Percentiles rank a stretch among this genome's conserved stretches.
Evolutionary conservation across 202 grass and related monocot species (phyloP).

Genomic region (Brachypodium distachyon): DNA sequence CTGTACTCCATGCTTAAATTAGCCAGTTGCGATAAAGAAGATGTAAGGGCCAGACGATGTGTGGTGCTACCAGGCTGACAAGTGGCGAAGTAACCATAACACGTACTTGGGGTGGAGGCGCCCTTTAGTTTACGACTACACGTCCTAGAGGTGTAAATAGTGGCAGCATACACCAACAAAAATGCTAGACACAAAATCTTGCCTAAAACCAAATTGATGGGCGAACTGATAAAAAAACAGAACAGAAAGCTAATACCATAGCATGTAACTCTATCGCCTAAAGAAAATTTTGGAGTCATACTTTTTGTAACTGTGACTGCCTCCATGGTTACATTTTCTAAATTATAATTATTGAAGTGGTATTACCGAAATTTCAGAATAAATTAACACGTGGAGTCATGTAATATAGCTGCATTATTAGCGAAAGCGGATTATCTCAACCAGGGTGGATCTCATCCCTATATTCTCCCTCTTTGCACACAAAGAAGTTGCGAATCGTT

Average conservation of each 20-base stretch:
- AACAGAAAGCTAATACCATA: neutral
- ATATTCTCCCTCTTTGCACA: too few species aligned
- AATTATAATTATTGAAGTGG: neutral
- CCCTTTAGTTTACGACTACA: neutral
- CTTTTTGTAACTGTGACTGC: neutral
- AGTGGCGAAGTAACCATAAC: neutral
- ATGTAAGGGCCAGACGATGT: too few species aligned
- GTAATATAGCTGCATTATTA: neutral
- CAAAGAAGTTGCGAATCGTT: too few species aligned
- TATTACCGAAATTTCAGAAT: constrained; percentile 9
- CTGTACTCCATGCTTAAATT: neutral
- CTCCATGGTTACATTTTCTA: neutral
- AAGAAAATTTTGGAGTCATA: neutral
- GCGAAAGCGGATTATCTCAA: too few species aligned
- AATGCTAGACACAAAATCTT: neutral
- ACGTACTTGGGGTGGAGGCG: neutral
- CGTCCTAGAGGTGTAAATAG: neutral
- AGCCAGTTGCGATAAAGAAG: neutral
- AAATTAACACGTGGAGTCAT: neutral
- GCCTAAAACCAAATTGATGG: neutral
- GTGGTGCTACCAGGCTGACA: neutral
- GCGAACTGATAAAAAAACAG: neutral
- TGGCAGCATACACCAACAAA: neutral
- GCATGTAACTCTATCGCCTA: neutral
- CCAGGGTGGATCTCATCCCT: too few species aligned